Conservation (phyloP, 2,329 filamentous ascomycete species). For the Zasmidium citrigriseum region DNA sequence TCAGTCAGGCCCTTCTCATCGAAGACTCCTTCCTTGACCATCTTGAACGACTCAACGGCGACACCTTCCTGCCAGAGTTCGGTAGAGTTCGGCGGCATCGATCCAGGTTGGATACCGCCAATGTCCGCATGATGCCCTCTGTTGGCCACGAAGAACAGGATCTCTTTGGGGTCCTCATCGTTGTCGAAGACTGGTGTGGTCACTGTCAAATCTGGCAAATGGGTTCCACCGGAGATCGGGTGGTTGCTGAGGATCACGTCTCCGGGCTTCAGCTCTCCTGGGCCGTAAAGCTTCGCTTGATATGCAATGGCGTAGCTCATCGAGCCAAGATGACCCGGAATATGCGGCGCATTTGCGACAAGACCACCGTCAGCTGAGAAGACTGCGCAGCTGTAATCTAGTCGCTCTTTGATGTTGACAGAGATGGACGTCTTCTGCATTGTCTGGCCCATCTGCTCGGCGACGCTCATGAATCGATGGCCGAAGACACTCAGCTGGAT, state of each 20-base stretch:
- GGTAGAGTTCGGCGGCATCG: slow-evolving; percentile 46
- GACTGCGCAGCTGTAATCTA: slow-evolving; percentile 48
- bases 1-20: slow-evolving; percentile 36
- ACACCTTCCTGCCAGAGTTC: slow-evolving; percentile 50
- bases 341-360: slow-evolving; percentile 46
- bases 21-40: slow-evolving; percentile 34
- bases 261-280: slow-evolving; percentile 38
- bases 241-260: slow-evolving; percentile 46
- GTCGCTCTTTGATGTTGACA: slow-evolving; percentile 48
- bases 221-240: slow-evolving; percentile 42
- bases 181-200: slow-evolving; percentile 42
- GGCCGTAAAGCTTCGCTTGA: slow-evolving; percentile 53
- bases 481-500: slow-evolving; percentile 58
- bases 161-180: slow-evolving; percentile 22
- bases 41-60: slow-evolving; percentile 33
- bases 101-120: slow-evolving; percentile 42
- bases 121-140: slow-evolving; percentile 47
- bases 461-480: slow-evolving; percentile 61
- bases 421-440: slow-evolving; percentile 58
- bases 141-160: slow-evolving; percentile 43
- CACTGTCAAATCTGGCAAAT: slow-evolving; percentile 46
- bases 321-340: slow-evolving; percentile 46
- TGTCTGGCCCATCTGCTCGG: slow-evolving; percentile 60
- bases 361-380: slow-evolving; percentile 45
- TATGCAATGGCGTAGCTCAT: slow-evolving; percentile 46